These are phyloP conservation scores for Backusella luteola DNA, from an alignment of 192 early-diverging fungal genomes.

Conservation along the genomic window DNA sequence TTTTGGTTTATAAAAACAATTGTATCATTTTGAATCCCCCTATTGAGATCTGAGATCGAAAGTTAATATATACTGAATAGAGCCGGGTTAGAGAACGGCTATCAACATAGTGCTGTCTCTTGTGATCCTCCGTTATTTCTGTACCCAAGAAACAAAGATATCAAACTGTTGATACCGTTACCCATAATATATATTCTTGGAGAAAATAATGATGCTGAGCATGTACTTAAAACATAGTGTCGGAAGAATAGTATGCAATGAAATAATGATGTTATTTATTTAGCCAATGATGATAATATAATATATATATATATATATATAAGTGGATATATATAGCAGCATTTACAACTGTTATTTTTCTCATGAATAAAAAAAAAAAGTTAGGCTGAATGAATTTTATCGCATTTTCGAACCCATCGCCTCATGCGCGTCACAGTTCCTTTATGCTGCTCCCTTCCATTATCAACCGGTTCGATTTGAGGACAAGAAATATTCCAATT, in stretches of 20 bases:
- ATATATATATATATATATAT: no score
- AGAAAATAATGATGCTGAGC: slow-evolving; percentile 21
- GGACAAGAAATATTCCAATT: slow-evolving; percentile 28
- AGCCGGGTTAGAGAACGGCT: background rate
- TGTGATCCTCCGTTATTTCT: background rate
- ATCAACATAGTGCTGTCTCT: slow-evolving; percentile 18
- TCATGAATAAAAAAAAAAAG: background rate
- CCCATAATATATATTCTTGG: slow-evolving; percentile 1
- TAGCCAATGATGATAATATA: no score
- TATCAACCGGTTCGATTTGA: background rate
- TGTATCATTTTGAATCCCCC: no score
- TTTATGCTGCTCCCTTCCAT: background rate
- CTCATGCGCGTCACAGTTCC: slow-evolving; percentile 24
- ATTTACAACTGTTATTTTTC: background rate
- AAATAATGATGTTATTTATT: background rate
- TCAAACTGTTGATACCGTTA: background rate
- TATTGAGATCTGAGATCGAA: no score
- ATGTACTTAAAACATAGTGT: background rate
- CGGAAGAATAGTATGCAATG: background rate
- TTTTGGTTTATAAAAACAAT: no score
- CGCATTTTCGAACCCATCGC: slow-evolving; percentile 29
- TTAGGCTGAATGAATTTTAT: background rate
- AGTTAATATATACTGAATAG: background rate
- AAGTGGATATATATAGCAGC: no score
- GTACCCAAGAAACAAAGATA: slow-evolving; percentile 13